Percentiles rank a stretch among this genome's conserved stretches.
phyloP scores from a whole-genome alignment of 1,284 basidiomycete species.

The Pseudozyma hubeiensis region DNA sequence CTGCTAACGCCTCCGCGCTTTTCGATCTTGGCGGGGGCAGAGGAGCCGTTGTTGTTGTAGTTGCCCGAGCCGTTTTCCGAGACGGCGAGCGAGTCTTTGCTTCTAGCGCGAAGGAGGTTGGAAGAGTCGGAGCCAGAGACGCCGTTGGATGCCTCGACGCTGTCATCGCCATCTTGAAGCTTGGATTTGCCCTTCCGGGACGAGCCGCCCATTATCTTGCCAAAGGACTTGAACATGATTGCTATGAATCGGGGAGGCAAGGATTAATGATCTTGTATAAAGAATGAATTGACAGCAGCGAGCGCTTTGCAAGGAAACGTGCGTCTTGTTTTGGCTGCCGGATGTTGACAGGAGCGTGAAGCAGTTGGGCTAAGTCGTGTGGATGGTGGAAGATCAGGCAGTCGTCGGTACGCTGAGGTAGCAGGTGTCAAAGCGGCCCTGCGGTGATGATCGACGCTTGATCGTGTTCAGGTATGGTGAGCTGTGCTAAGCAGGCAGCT shows the following conservation, averaged over 20 bases:
- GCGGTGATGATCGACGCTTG: no score
- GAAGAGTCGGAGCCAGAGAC: slow-evolving; percentile 47
- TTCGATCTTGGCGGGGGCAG: slow-evolving; percentile 56
- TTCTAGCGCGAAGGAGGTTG: slow-evolving; percentile 33
- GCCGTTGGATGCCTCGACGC: slow-evolving; percentile 27
- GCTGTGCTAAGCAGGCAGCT: no score
- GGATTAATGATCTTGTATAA: neutral
- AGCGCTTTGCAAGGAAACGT: neutral
- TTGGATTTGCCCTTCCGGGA: slow-evolving; percentile 64
- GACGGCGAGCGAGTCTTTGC: slow-evolving; percentile 36
- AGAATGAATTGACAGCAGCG: neutral
- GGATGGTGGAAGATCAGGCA: no score
- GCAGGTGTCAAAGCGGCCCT: no score
- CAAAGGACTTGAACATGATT: slow-evolving; percentile 64
- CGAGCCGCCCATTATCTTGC: slow-evolving; percentile 65
- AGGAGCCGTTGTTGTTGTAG: slow-evolving; percentile 23
- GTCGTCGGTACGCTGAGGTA: no score
- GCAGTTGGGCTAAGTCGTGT: no score
- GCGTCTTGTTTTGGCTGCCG: no score
- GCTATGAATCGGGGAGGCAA: neutral
- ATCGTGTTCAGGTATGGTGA: no score
- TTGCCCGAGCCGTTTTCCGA: slow-evolving; percentile 23
- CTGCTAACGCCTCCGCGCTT: slow-evolving; percentile 61
- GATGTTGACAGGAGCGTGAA: no score
- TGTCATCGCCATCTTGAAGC: slow-evolving; percentile 42